Evolutionary conservation across 2,329 filamentous ascomycete species (phyloP).

Genomic region (Xylaria sp.): DNA sequence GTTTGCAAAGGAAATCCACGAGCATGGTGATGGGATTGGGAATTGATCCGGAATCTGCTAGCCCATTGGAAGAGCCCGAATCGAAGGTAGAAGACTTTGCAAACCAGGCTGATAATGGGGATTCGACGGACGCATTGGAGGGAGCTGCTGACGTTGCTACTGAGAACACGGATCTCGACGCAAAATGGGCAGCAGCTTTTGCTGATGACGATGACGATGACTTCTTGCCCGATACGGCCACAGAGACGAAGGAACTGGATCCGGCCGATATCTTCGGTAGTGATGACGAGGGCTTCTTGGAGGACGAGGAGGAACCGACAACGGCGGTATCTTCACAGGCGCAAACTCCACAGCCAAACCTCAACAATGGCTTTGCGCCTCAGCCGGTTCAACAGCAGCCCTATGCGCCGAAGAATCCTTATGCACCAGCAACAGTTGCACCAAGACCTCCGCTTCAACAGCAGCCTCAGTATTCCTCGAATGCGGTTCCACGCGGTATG

Average conservation of each 20-base stretch:
- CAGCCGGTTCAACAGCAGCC: conserved; percentile 24
- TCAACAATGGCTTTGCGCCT: conserved; percentile 35
- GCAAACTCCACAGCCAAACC: conserved; percentile 22
- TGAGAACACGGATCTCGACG: conserved; percentile 55
- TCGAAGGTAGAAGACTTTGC: conserved; percentile 13
- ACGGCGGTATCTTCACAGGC: conserved; percentile 24
- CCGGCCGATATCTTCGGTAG: conserved; percentile 67
- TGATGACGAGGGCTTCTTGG: conserved; percentile 79
- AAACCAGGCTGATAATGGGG: conserved; percentile 21
- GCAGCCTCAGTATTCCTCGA: conserved; percentile 28
- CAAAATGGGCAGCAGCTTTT: conserved; percentile 79
- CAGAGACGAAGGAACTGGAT: conserved; percentile 48
- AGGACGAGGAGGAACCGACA: conserved; percentile 51
- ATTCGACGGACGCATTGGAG: conserved; percentile 22
- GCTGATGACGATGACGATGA: conserved; percentile 64
- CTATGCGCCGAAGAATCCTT: conserved; percentile 36
- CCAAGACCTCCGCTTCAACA: conserved; percentile 26
- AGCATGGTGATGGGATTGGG: conserved; percentile 54
- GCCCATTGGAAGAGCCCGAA: conserved; percentile 21
- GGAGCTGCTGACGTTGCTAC: conserved; percentile 23
- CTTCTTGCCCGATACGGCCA: conserved; percentile 52
- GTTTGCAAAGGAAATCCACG: conserved; percentile 64
- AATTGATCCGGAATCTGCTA: conserved; percentile 25
- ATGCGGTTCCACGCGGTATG: conserved; percentile 29
- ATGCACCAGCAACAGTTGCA: conserved; percentile 42